Percentiles rank a stretch among this genome's conserved stretches.
These are phyloP conservation scores for Arthrobotrys megalospora DNA, from an alignment of 2,329 filamentous ascomycete genomes.

Conservation along the genomic window DNA sequence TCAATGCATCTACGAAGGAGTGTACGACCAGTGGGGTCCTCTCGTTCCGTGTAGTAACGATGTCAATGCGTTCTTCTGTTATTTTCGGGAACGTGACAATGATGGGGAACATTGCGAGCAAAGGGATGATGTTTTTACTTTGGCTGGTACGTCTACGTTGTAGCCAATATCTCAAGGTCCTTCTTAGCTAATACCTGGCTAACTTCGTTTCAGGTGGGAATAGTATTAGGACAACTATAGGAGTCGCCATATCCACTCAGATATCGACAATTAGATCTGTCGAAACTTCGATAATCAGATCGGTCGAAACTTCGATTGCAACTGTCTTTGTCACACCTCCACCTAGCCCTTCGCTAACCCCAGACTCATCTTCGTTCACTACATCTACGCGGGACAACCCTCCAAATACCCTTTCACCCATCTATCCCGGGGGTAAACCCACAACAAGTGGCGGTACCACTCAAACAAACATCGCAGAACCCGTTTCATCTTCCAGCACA, in stretches of 20 bases:
- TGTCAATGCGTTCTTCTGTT: constrained; percentile 38
- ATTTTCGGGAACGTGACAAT: constrained; percentile 26
- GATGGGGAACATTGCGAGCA: constrained; percentile 24
- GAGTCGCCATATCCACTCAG: constrained; percentile 12
- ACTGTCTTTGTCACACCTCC: constrained; percentile 19
- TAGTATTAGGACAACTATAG: constrained; percentile 27
- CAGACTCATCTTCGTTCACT: neutral
- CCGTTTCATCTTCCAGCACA: constrained; percentile 3
- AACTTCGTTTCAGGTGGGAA: constrained; percentile 14
- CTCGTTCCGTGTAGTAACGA: constrained; percentile 34
- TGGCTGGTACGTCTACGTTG: constrained; percentile 20
- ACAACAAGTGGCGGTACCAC: neutral
- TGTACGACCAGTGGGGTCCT: constrained; percentile 18
- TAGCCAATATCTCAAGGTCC: neutral
- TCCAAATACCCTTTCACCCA: neutral
- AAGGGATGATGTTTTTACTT: constrained; percentile 40
- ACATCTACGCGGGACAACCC: neutral
- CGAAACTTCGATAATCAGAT: neutral
- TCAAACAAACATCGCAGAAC: neutral
- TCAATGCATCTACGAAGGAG: constrained; percentile 28
- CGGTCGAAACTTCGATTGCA: constrained; percentile 6
- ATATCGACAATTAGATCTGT: constrained; percentile 7
- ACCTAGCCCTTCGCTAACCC: constrained; percentile 9
- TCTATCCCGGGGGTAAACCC: neutral
- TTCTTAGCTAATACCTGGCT: neutral